Evolutionary conservation across 139 green algal genomes (phyloP).

Genomic region (Volvox africanus): DNA sequence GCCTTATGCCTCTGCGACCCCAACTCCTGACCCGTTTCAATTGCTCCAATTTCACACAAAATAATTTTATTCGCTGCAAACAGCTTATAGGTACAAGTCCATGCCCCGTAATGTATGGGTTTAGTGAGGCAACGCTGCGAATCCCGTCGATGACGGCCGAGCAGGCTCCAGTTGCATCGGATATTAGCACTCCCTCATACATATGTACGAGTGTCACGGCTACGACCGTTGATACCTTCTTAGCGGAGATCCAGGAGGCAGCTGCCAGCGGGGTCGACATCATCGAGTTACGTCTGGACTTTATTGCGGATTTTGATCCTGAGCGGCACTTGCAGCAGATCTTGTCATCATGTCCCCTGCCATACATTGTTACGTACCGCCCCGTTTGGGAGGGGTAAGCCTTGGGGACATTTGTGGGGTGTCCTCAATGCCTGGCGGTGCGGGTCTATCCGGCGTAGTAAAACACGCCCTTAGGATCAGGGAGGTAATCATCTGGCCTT

Average conservation of each 20-base stretch:
- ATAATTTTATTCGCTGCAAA: not conserved
- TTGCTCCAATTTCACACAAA: not conserved
- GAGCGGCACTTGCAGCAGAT: conserved; percentile 76
- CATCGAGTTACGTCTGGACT: conserved; percentile 93
- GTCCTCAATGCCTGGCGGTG: too few relatives aligned
- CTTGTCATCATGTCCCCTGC: conserved; percentile 71
- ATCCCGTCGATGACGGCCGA: not conserved
- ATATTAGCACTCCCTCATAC: conserved; percentile 21
- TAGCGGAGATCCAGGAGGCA: conserved; percentile 80
- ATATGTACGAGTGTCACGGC: conserved; percentile 85
- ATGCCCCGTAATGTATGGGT: not conserved
- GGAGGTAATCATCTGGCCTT: too few relatives aligned
- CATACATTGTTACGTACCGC: conserved; percentile 89
- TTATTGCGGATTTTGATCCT: conserved; percentile 75
- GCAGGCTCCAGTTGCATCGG: not conserved
- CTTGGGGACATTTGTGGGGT: too few relatives aligned
- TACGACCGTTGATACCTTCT: conserved; percentile 68
- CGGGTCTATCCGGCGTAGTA: too few relatives aligned
- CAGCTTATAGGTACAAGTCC: not conserved
- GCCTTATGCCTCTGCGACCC: not conserved
- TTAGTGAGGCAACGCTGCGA: not conserved
- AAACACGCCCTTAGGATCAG: too few relatives aligned
- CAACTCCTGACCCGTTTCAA: not conserved
- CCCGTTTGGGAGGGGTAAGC: conserved; percentile 92
- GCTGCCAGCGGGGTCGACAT: conserved; percentile 77